phyloP scores from a whole-genome alignment of 139 green algal genomes.

The Spirogloea muscicola region DNA sequence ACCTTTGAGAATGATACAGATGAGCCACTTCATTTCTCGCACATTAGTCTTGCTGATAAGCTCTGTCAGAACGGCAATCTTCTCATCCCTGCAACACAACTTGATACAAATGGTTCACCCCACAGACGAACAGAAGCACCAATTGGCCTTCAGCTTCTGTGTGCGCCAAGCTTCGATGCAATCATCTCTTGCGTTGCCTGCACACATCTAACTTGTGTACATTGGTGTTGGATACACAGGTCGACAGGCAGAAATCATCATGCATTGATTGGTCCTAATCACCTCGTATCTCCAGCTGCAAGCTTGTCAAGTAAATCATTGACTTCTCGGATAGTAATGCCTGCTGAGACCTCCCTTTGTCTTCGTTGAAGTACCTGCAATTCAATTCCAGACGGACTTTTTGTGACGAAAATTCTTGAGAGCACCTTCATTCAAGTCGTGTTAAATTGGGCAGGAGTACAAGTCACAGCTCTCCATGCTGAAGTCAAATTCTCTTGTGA shows the following conservation, averaged over 20 bases:
- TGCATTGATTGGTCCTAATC: too few species aligned
- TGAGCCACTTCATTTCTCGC: slow-evolving; percentile 65
- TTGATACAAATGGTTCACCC: too few species aligned
- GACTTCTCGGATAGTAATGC: slow-evolving; percentile 16
- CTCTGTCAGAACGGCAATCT: slow-evolving; percentile 7
- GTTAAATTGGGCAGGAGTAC: not conserved
- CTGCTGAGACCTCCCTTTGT: slow-evolving; percentile 15
- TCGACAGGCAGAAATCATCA: too few species aligned
- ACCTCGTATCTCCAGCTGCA: slow-evolving; percentile 5
- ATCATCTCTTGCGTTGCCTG: too few species aligned
- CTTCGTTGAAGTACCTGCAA: slow-evolving; percentile 13
- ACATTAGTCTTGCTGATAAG: slow-evolving; percentile 52
- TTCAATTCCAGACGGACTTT: not conserved
- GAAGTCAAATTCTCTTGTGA: slow-evolving; percentile 1
- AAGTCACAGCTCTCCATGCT: not conserved
- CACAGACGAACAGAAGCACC: too few species aligned
- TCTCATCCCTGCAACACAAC: not conserved
- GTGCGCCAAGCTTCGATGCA: too few species aligned
- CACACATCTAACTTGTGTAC: too few species aligned
- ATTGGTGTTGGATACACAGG: too few species aligned
- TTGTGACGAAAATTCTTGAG: not conserved
- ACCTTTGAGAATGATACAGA: slow-evolving; percentile 67
- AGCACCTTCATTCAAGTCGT: not conserved
- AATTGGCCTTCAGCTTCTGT: too few species aligned
- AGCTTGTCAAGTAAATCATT: slow-evolving; percentile 58